Evolutionary conservation across 495 filamentous ascomycete species (phyloP).

Genomic region (Aspergillus saccharolyticus): DNA sequence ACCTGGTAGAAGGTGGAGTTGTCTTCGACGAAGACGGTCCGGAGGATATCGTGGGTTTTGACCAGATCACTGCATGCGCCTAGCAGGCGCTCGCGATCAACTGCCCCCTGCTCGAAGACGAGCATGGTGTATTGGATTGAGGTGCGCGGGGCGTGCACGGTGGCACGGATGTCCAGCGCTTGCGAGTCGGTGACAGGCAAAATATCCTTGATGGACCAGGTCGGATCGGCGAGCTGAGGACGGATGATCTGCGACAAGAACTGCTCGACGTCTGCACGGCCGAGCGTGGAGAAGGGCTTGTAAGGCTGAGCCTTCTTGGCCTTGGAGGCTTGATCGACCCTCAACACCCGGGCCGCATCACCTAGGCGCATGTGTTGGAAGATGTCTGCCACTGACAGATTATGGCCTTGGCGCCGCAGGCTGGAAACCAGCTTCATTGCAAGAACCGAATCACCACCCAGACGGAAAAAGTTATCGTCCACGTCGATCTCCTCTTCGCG

Average conservation of each 20-base stretch:
- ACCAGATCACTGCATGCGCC: slow-evolving; percentile 39
- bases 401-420: slow-evolving; percentile 30
- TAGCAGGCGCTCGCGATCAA: slow-evolving; percentile 28
- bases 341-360: slow-evolving; percentile 32
- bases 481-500: slow-evolving; percentile 31
- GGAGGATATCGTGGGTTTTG: slow-evolving; percentile 55
- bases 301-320: slow-evolving; percentile 18
- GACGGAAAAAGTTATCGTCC: slow-evolving; percentile 44
- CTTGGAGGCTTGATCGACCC: slow-evolving; percentile 19
- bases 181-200: slow-evolving; percentile 35
- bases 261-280: slow-evolving; percentile 22
- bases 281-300: slow-evolving; percentile 35
- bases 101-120: slow-evolving; percentile 24
- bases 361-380: slow-evolving; percentile 46
- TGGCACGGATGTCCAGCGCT: slow-evolving; percentile 47
- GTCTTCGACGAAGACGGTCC: slow-evolving; percentile 59
- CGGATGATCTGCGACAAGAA: slow-evolving; percentile 24
- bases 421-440: slow-evolving; percentile 43
- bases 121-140: slow-evolving; percentile 44
- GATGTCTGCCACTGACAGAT: slow-evolving; percentile 36
- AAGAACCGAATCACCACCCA: slow-evolving; percentile 43
- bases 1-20: slow-evolving; percentile 46
- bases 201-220: slow-evolving; percentile 32
- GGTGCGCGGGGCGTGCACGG: slow-evolving; percentile 40
- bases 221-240: slow-evolving; percentile 26